Evolutionary conservation across 805 yeast species (phyloP).

Genomic region (Candida anglica): DNA sequence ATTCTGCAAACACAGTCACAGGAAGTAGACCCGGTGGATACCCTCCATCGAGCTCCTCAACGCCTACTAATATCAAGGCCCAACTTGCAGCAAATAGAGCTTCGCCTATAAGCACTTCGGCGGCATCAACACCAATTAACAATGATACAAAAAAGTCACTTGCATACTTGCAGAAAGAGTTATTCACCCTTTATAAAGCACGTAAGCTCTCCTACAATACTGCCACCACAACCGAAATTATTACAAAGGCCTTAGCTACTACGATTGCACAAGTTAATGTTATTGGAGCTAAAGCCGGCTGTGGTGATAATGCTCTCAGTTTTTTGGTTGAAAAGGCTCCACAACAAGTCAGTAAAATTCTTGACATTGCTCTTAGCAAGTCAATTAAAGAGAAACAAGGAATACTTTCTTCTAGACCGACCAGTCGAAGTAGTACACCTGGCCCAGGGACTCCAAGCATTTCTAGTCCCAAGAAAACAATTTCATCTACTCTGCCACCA

Average conservation of each 20-base stretch:
- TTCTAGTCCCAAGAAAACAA: not conserved
- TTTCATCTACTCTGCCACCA: slow-evolving; percentile 1
- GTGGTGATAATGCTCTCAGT: slow-evolving; percentile 72
- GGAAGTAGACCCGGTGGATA: not conserved
- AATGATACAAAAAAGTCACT: slow-evolving; percentile 70
- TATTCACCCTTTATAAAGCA: slow-evolving; percentile 75
- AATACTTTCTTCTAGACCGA: slow-evolving; percentile 12
- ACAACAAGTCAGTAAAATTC: slow-evolving; percentile 70
- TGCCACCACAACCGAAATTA: slow-evolving; percentile 75
- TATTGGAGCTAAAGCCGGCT: slow-evolving; percentile 82
- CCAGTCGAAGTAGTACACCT: slow-evolving; percentile 19
- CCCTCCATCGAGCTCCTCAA: not conserved
- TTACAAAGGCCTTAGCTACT: slow-evolving; percentile 89
- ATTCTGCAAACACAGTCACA: not conserved
- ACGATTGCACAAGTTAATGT: slow-evolving; percentile 88
- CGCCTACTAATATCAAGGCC: slow-evolving; percentile 29
- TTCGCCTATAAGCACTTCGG: too few species aligned
- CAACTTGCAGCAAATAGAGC: slow-evolving; percentile 46
- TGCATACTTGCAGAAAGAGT: slow-evolving; percentile 80
- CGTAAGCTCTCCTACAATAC: slow-evolving; percentile 68
- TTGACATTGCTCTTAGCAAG: slow-evolving; percentile 77
- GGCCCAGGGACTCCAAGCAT: slow-evolving; percentile 8
- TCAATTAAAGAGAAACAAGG: slow-evolving; percentile 52
- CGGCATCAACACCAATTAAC: slow-evolving; percentile 35
- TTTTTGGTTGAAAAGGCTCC: slow-evolving; percentile 80